These are phyloP conservation scores for Aureobasidium zeae DNA, from an alignment of 2,329 filamentous ascomycete genomes.

Conservation along the genomic window DNA sequence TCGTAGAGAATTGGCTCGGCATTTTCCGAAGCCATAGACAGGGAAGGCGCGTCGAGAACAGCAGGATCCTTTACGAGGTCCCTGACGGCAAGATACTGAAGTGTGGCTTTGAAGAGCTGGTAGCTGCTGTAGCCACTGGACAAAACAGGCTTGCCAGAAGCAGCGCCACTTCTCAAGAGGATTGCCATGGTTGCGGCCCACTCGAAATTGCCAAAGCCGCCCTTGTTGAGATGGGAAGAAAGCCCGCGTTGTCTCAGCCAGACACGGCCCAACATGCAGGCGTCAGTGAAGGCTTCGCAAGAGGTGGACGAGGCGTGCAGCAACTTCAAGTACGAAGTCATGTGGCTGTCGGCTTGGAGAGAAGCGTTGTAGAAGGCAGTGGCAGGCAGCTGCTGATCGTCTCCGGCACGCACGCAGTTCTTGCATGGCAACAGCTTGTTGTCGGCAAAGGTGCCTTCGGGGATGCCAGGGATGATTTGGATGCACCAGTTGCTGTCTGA, in stretches of 20 bases:
- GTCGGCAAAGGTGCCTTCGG: constrained; percentile 58
- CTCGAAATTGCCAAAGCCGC: constrained; percentile 90
- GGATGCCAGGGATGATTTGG: constrained; percentile 66
- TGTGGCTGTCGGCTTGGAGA: constrained; percentile 65
- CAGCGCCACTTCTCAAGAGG: constrained; percentile 66
- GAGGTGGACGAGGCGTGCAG: constrained; percentile 60
- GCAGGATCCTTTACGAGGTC: constrained; percentile 58
- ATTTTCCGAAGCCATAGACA: constrained; percentile 21
- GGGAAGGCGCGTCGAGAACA: constrained; percentile 33
- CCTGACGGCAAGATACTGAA: constrained; percentile 74
- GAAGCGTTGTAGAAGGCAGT: constrained; percentile 88
- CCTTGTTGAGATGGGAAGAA: constrained; percentile 55
- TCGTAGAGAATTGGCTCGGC: constrained; percentile 68
- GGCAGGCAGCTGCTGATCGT: constrained; percentile 37
- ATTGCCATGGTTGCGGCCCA: constrained; percentile 76
- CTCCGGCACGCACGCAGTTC: constrained; percentile 56
- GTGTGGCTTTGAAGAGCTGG: constrained; percentile 84
- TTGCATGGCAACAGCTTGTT: constrained; percentile 61
- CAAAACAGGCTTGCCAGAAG: constrained; percentile 60
- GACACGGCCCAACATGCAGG: constrained; percentile 73
- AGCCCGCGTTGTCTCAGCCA: constrained; percentile 90
- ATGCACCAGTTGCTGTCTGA: constrained; percentile 45
- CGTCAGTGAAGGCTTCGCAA: constrained; percentile 67
- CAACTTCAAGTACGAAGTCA: constrained; percentile 64
- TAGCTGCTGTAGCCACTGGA: constrained; percentile 78